Evolutionary conservation across 2,329 filamentous ascomycete genomes (phyloP), one percentile per base, ranked within the genome.

Genomic region (Diaporthe eres): DNA sequence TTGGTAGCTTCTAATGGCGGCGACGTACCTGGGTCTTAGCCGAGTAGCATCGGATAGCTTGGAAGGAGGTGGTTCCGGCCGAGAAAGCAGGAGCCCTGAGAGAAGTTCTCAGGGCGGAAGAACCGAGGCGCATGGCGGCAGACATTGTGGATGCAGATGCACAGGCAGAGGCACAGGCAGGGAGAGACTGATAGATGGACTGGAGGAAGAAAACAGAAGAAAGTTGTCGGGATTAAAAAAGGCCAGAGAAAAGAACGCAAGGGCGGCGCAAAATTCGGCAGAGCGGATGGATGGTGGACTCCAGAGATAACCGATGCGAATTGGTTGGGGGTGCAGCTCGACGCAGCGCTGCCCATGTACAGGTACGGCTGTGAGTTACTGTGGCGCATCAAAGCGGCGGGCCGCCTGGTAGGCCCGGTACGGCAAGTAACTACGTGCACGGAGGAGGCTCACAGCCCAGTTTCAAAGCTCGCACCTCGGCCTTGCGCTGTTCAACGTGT

Each of bases 41-140:
- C 78, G 96, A 98, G 89, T 98, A 98, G 91, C 91, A 95, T 87
- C 97, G 93, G 84, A 94, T 88, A 84, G 94, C 93, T 88, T 93
- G 95, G 90, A 95, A 96, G 84, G 92, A 92, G 80, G 92, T 90
- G 83, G 89, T 87, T 84, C 92, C 92, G 84, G 92, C 90, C 85
- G 90, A 90, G 83, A 95, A 90, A 83, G 92, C 89, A 80, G 92
- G 90, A 81, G 91, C 87, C 84, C 90, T 88, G 83, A 95, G 87
- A 77, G 94, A 92, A 83, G 94, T 91, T 88, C 96, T 93, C 85
- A 98, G 90, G 86, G 94, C 92, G 85, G 94, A 91, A 83, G 94
- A 92, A 88, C 93, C 92, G 84, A 98, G 87, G 89, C 95, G 94
- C 85, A 97, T 88, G 85, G 94, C 91, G 84, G 95, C 92, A 85